A percentile compares a stretch with the other conserved stretches of the same genome.
phyloP scores from a whole-genome alignment of 805 yeast species.

The Suhomyces xylopsoci region DNA sequence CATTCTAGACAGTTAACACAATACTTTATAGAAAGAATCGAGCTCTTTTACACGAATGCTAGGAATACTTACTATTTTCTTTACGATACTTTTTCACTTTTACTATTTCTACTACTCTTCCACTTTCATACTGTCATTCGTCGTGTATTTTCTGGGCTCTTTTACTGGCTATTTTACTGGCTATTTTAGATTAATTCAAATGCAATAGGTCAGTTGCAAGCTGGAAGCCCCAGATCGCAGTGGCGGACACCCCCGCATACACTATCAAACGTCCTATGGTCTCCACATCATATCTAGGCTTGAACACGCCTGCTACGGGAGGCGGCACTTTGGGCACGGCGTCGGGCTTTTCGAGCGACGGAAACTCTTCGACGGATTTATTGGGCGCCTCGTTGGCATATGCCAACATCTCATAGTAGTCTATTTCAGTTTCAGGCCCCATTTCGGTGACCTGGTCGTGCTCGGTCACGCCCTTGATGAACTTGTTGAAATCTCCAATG shows the following conservation, averaged over 20 bases:
- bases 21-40: too few species aligned
- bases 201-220: constrained; percentile 17
- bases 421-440: constrained; percentile 40
- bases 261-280: constrained; percentile 73
- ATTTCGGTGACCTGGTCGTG: constrained; percentile 13
- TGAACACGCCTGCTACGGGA: constrained; percentile 43
- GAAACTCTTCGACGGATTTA: constrained; percentile 17
- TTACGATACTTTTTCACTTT: too few species aligned
- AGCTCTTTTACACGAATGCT: too few species aligned
- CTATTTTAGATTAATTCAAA: neutral
- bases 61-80: too few species aligned
- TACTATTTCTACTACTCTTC: too few species aligned
- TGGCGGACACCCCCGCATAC: constrained; percentile 73
- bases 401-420: constrained; percentile 39
- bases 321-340: constrained; percentile 15
- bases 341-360: constrained; percentile 20
- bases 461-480: constrained; percentile 24
- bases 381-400: constrained; percentile 17
- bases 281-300: constrained; percentile 67
- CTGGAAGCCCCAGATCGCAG: constrained; percentile 48
- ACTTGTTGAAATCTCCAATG: constrained; percentile 23
- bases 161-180: too few species aligned
- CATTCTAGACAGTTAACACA: too few species aligned
- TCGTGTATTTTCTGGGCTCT: too few species aligned
- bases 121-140: too few species aligned